These are phyloP conservation scores for Hamigera avellanea DNA, from an alignment of 495 filamentous ascomycete genomes.

Conservation along the genomic window DNA sequence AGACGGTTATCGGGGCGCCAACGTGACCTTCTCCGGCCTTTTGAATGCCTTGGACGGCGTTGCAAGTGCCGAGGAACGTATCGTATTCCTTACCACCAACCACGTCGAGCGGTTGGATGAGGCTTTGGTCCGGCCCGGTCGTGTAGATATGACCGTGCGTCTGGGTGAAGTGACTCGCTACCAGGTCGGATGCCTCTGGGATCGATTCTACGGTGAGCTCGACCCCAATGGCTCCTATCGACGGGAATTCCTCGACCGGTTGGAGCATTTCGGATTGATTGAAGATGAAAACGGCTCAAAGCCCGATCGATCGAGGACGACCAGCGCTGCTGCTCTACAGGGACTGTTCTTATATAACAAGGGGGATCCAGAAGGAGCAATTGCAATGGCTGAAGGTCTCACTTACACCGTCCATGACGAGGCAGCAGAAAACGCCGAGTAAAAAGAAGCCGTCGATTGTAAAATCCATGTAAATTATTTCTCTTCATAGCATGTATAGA, in stretches of 20 bases:
- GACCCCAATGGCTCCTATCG: conserved; percentile 46
- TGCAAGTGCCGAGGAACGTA: conserved; percentile 87
- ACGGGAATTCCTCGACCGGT: conserved; percentile 35
- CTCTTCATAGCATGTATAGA: not conserved
- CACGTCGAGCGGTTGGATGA: conserved; percentile 81
- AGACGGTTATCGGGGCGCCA: conserved; percentile 81
- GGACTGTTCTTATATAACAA: conserved; percentile 93
- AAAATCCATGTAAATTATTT: conserved; percentile 23
- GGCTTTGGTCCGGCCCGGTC: conserved; percentile 79
- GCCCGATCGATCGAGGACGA: conserved; percentile 29
- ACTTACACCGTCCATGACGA: conserved; percentile 23
- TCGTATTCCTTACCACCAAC: conserved; percentile 93
- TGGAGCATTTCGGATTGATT: conserved; percentile 39
- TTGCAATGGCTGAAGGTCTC: conserved; percentile 62
- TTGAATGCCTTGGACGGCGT: conserved; percentile 91
- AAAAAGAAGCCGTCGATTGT: conserved; percentile 3
- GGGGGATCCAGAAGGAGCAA: conserved; percentile 75
- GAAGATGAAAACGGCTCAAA: conserved; percentile 37
- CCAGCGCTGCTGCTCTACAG: conserved; percentile 83
- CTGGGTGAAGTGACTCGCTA: conserved; percentile 79
- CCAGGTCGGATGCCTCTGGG: conserved; percentile 83
- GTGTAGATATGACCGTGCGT: conserved; percentile 86
- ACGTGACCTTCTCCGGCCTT: conserved; percentile 90
- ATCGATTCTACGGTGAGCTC: conserved; percentile 83
- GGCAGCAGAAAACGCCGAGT: conserved; percentile 10